A percentile compares a stretch with the other conserved stretches of the same genome.
These are phyloP conservation scores for Magnusiomyces tetraspermus DNA, from an alignment of 1,139 yeast species.

Conservation along the genomic window DNA sequence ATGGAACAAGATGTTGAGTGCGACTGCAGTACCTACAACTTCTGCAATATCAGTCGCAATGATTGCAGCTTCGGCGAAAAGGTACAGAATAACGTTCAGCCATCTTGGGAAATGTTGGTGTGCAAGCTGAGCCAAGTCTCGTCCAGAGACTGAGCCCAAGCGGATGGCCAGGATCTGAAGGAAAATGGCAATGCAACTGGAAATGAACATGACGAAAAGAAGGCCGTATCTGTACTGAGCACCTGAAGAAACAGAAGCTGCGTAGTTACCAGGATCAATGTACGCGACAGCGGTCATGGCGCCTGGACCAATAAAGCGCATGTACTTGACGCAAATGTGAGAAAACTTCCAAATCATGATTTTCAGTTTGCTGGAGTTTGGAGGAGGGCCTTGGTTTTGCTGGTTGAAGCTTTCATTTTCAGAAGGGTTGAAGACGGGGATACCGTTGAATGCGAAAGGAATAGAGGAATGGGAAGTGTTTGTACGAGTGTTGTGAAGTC, in stretches of 20 bases:
- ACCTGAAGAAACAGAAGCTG: conserved; percentile 91
- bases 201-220: conserved; percentile 66
- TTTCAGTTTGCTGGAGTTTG: background rate
- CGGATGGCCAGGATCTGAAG: conserved; percentile 78
- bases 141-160: conserved; percentile 84
- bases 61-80: conserved; percentile 78
- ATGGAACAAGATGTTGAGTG: conserved; percentile 68
- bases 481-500: background rate
- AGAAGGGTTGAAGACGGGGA: background rate
- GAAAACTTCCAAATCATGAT: background rate
- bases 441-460: background rate
- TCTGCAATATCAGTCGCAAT: conserved; percentile 91
- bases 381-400: background rate
- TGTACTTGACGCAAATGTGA: background rate
- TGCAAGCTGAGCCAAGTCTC: conserved; percentile 82
- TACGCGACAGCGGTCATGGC: conserved; percentile 92
- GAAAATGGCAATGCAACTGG: conserved; percentile 80
- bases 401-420: no score
- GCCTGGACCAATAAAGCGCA: conserved; percentile 74
- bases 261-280: conserved; percentile 96
- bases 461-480: background rate
- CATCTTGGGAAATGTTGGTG: conserved; percentile 58
- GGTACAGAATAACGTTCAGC: conserved; percentile 53
- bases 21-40: conserved; percentile 88
- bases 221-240: conserved; percentile 78